Percentiles rank a stretch among this genome's conserved stretches.
phyloP scores from a whole-genome alignment of 2,329 filamentous ascomycete species.

The Ceratocystiopsis brevicomis region DNA sequence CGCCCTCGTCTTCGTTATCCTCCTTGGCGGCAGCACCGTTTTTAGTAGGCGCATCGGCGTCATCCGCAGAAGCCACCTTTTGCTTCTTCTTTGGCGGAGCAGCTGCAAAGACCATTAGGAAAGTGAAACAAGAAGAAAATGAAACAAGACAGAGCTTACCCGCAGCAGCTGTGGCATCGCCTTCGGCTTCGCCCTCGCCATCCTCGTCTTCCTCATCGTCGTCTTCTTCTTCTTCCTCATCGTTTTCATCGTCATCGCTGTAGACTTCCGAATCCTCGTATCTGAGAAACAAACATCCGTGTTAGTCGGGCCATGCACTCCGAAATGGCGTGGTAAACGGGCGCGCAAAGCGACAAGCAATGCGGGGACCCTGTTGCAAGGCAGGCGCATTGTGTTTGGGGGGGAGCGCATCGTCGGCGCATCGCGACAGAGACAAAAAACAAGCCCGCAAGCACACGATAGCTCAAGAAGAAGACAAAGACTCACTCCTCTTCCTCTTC shows the following conservation, averaged over 20 bases:
- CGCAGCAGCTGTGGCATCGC: neutral
- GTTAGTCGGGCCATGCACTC: neutral
- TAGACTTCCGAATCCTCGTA: constrained; percentile 1
- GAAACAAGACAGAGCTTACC: constrained; percentile 1
- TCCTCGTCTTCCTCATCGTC: constrained; percentile 23
- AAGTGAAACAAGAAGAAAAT: neutral
- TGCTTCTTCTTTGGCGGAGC: constrained; percentile 32
- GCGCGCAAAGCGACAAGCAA: neutral
- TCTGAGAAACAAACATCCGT: neutral
- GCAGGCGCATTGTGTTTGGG: neutral
- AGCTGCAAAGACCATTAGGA: constrained; percentile 10
- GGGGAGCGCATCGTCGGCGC: too few relatives aligned
- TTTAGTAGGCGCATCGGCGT: constrained; percentile 13
- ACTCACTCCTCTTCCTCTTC: constrained; percentile 37
- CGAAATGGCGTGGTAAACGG: neutral
- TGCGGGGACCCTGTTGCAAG: neutral
- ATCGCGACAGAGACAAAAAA: neutral
- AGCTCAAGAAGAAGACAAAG: constrained; percentile 14
- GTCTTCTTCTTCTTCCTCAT: constrained; percentile 13
- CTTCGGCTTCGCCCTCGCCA: constrained; percentile 18
- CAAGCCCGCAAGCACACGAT: neutral
- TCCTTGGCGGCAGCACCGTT: constrained; percentile 5
- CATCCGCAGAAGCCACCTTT: constrained; percentile 22
- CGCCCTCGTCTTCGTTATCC: constrained; percentile 9
- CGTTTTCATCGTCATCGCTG: constrained; percentile 14